Evolutionary conservation across 129 eudicot species (phyloP).

Genomic region (Silybum marianum): DNA sequence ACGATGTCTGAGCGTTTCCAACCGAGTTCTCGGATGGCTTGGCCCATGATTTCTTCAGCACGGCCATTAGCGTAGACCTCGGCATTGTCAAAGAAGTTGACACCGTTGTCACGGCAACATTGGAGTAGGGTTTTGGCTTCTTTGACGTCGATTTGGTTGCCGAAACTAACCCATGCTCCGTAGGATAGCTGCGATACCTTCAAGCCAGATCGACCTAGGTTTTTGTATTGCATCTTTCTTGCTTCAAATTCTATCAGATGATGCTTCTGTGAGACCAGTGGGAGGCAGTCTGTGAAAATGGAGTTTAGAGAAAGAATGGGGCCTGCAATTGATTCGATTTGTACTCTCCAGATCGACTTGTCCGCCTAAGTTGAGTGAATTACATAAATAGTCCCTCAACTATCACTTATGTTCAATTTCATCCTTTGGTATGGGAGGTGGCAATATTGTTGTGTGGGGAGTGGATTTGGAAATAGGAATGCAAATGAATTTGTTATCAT

Average conservation of each 20-base stretch:
- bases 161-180: constrained; percentile 97
- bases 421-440: not conserved
- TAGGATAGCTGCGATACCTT: constrained; percentile 84
- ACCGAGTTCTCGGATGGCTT: constrained; percentile 85
- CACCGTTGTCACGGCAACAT: constrained; percentile 84
- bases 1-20: constrained; percentile 92
- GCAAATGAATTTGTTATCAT: too few species aligned
- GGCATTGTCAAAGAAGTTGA: constrained; percentile 95
- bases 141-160: constrained; percentile 88
- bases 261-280: not conserved
- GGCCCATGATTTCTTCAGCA: constrained; percentile 96
- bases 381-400: not conserved
- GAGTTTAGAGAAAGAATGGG: not conserved
- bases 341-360: not conserved
- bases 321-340: not conserved
- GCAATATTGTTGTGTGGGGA: too few species aligned
- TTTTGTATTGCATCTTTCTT: constrained; percentile 77
- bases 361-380: not conserved
- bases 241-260: not conserved
- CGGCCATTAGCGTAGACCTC: constrained; percentile 97
- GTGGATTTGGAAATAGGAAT: too few species aligned
- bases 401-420: not conserved
- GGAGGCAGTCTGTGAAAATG: not conserved
- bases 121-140: constrained; percentile 89
- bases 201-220: constrained; percentile 82